A percentile compares a stretch with the other conserved stretches of the same genome.
These are phyloP conservation scores for Puccinia hordei DNA, from an alignment of 1,284 basidiomycete genomes.

Conservation along the genomic window DNA sequence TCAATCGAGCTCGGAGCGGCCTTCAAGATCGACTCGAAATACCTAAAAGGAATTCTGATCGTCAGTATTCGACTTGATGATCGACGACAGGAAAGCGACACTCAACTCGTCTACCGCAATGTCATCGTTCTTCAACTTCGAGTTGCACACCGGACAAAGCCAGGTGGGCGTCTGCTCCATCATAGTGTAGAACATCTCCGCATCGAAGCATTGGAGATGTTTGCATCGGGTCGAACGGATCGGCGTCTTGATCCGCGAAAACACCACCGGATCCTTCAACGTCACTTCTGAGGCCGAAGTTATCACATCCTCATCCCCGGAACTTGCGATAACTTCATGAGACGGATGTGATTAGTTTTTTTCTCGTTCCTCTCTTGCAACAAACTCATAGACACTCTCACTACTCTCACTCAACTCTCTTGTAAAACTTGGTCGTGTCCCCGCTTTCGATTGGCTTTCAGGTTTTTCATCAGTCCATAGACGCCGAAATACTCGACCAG, in stretches of 20 bases:
- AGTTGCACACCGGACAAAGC: conserved; percentile 93
- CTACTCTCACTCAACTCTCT: conserved; percentile 24
- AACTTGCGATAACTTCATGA: conserved; percentile 18
- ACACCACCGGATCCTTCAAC: conserved; percentile 89
- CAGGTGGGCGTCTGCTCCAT: conserved; percentile 97
- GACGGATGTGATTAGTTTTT: neutral
- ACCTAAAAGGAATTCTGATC: conserved; percentile 62
- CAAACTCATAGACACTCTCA: neutral
- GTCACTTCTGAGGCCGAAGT: conserved; percentile 73
- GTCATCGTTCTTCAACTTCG: conserved; percentile 73
- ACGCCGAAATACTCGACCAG: conserved; percentile 46
- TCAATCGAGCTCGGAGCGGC: conserved; percentile 77
- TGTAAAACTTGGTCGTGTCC: conserved; percentile 39
- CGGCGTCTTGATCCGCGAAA: conserved; percentile 79
- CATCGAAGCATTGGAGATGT: conserved; percentile 95
- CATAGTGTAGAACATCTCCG: conserved; percentile 86
- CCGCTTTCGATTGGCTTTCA: conserved; percentile 28
- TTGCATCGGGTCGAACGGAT: conserved; percentile 81
- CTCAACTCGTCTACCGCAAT: conserved; percentile 83
- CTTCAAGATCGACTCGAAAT: conserved; percentile 78
- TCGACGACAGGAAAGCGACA: neutral
- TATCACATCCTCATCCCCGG: conserved; percentile 44
- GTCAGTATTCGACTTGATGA: conserved; percentile 57
- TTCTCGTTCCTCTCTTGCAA: neutral
- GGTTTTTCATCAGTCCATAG: conserved; percentile 14